Evolutionary conservation across 345 rosid species (phyloP), one percentile per base, ranked within the genome.

Genomic region (Eucalyptus cladocalyx): DNA sequence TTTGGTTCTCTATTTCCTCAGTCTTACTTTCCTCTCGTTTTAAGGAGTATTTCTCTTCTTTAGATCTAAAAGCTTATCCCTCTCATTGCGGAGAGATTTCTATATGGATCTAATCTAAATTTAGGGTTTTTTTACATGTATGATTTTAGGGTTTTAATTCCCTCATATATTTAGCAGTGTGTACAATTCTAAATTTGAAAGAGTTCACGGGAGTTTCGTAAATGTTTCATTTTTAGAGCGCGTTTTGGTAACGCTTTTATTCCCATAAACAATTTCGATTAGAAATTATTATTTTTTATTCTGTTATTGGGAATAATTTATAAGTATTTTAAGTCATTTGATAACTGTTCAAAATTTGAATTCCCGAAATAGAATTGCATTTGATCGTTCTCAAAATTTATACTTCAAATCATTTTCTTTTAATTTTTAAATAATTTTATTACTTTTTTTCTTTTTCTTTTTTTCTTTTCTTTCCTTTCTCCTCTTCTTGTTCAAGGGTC

Each of bases 211-310:
- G 30, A 56, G 7, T 23, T 56, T 56, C 1, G 3, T 56, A 26
- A 56, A 10, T 1, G 12, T 24, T 56, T 56, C 1, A 5, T 24
- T 56, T 12, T 56, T 10, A 24, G 0, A 3, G 53, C 19, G 0
- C 1, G 0, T 50, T 50, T 16, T 50, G 3, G 0, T 50, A 2
- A 49, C 18, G 1, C 18, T 49, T 49, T 0, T 15, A 0, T 49
- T 49, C 0, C 0, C 18, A 0, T 0, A 0, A 49, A 49, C 3
- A 49, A 49, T 49, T 49, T 49, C 13, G 1, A 49, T 49, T 0
- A 16, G 1, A 50, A 50, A 15, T 50, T 2, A 6, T 50, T 6
- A 3, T 50, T 50, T 50, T 50, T 50, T 50, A 15, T 50, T 50
- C 3, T 15, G 0, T 50, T 15, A 50, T 50, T 1, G 0, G 0